Conservation (phyloP, 192 early-diverging fungal species). For the Globomyces pollinis-pini region DNA sequence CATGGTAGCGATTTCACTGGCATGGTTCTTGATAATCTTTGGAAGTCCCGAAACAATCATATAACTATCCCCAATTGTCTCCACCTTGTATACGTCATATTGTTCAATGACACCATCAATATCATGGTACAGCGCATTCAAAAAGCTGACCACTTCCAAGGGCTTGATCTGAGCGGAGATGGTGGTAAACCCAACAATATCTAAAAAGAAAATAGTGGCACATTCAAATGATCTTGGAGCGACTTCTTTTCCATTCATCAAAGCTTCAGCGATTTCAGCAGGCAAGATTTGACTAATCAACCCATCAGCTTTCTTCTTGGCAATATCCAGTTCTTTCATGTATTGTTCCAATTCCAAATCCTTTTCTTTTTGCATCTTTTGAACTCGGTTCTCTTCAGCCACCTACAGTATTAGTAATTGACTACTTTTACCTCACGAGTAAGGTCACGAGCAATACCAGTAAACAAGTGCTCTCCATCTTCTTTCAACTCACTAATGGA, state of each 20-base stretch:
- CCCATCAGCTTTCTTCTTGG: conserved; percentile 15
- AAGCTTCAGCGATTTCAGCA: conserved; percentile 11
- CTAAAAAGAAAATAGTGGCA: conserved; percentile 29
- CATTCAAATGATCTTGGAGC: conserved; percentile 22
- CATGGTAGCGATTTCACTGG: conserved; percentile 19
- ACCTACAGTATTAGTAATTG: conserved; percentile 11
- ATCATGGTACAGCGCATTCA: conserved; percentile 28
- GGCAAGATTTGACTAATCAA: conserved; percentile 34
- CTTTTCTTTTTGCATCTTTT: conserved; percentile 23
- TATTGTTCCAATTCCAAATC: conserved; percentile 20
- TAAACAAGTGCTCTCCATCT: conserved; percentile 31
- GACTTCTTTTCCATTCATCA: conserved; percentile 21
- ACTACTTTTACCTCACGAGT: conserved; percentile 32
- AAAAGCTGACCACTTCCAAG: conserved; percentile 26
- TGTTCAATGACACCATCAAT: conserved; percentile 30
- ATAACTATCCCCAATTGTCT: conserved; percentile 34
- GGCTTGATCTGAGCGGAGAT: conserved; percentile 16
- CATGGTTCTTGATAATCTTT: conserved; percentile 17
- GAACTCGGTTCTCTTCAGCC: conserved; percentile 20
- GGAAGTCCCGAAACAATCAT: conserved; percentile 30
- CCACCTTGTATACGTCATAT: conserved; percentile 39
- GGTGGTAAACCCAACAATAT: conserved; percentile 35
- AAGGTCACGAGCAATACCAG: conserved; percentile 33
- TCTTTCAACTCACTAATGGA: conserved; percentile 26
- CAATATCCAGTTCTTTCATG: conserved; percentile 4